These are phyloP conservation scores for Argentina anserina DNA, from an alignment of 306 rosid genomes.

Conservation along the genomic window DNA sequence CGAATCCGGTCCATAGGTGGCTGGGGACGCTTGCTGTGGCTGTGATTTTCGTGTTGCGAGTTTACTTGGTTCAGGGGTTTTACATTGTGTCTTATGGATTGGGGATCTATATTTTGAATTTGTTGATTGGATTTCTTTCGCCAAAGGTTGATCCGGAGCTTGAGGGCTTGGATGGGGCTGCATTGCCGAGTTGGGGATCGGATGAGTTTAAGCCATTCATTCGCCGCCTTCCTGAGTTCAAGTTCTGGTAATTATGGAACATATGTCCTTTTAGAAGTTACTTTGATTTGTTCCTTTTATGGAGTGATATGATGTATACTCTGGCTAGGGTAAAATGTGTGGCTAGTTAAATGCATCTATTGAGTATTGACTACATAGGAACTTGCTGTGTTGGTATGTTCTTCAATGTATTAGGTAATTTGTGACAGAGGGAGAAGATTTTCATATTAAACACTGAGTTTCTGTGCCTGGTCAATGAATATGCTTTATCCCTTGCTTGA, in stretches of 20 bases:
- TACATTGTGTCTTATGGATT: constrained; percentile 61
- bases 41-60: constrained; percentile 45
- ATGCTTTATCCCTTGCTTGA: not conserved
- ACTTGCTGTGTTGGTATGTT: not conserved
- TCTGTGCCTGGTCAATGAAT: not conserved
- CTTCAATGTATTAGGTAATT: too few relatives aligned
- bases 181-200: constrained; percentile 55
- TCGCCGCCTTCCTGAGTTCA: constrained; percentile 77
- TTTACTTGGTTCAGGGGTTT: constrained; percentile 56
- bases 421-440: not conserved
- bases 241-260: constrained; percentile 50
- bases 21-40: constrained; percentile 48
- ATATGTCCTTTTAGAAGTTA: constrained; percentile 3
- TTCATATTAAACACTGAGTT: not conserved
- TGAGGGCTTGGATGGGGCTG: constrained; percentile 55
- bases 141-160: constrained; percentile 72
- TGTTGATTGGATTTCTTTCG: constrained; percentile 63
- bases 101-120: constrained; percentile 57
- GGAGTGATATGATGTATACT: not conserved
- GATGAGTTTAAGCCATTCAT: constrained; percentile 71
- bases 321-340: too few relatives aligned
- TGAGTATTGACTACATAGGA: not conserved
- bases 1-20: constrained; percentile 61
- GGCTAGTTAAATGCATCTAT: too few relatives aligned
- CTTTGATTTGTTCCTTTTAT: not conserved